These are phyloP conservation scores for Ceratocystis ficicola DNA, from an alignment of 2,329 filamentous ascomycete genomes.

Conservation along the genomic window DNA sequence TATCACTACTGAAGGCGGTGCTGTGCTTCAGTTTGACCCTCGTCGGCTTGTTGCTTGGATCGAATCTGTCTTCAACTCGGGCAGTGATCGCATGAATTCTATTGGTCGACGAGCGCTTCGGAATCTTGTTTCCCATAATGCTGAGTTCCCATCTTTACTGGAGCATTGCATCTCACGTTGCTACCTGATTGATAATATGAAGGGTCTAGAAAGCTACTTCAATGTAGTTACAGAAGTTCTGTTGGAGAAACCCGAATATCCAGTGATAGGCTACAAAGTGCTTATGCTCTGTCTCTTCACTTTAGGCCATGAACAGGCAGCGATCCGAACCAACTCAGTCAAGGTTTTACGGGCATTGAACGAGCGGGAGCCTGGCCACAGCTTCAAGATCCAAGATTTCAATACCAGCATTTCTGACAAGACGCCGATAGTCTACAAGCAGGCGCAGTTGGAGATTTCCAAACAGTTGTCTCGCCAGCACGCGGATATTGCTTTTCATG, in stretches of 20 bases:
- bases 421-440: conserved; percentile 93
- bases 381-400: conserved; percentile 87
- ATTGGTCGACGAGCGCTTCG: conserved; percentile 80
- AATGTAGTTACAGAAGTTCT: conserved; percentile 81
- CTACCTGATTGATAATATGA: conserved; percentile 67
- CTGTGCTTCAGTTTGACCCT: conserved; percentile 82
- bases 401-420: conserved; percentile 98
- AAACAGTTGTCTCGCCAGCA: conserved; percentile 81
- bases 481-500: conserved; percentile 75
- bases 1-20: conserved; percentile 76
- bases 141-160: conserved; percentile 70
- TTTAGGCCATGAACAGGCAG: conserved; percentile 79
- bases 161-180: conserved; percentile 87
- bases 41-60: conserved; percentile 91
- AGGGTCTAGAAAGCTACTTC: conserved; percentile 90
- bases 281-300: conserved; percentile 82
- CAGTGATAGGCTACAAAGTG: conserved; percentile 79
- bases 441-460: conserved; percentile 93
- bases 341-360: conserved; percentile 70
- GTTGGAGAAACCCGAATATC: conserved; percentile 68
- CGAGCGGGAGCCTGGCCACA: conserved; percentile 59
- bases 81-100: conserved; percentile 80
- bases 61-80: conserved; percentile 82
- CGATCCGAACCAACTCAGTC: conserved; percentile 79
- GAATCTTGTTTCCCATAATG: conserved; percentile 83